Percentiles rank a stretch among this genome's conserved stretches.
phyloP scores from a whole-genome alignment of 2,329 filamentous ascomycete genomes.

The Cladophialophora bantiana region DNA sequence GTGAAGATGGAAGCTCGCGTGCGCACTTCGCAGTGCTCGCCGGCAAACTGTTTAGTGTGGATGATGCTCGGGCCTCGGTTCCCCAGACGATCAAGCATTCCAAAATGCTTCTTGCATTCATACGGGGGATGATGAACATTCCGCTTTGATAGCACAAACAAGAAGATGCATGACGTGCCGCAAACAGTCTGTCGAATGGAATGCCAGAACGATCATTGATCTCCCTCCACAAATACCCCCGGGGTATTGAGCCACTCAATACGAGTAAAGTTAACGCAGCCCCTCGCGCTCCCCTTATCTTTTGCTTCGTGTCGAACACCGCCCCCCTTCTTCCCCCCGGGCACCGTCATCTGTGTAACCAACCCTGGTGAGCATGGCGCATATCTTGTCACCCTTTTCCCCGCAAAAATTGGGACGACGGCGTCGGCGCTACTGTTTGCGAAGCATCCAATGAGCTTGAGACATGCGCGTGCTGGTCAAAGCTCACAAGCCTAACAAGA shows the following conservation, averaged over 20 bases:
- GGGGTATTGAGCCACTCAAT: too few species aligned
- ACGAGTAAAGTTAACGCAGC: too few species aligned
- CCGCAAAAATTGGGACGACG: conserved; percentile 1
- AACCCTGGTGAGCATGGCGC: not conserved
- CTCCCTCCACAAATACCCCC: not conserved
- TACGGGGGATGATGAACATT: not conserved
- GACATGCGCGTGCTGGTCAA: not conserved
- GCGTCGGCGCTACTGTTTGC: not conserved
- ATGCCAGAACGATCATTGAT: not conserved
- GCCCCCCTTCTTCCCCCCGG: not conserved
- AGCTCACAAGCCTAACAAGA: not conserved
- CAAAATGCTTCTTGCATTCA: not conserved
- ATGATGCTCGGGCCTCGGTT: conserved; percentile 9
- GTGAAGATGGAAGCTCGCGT: not conserved
- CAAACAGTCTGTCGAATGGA: not conserved
- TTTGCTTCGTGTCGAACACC: not conserved
- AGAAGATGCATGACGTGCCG: not conserved
- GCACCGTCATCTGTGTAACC: not conserved
- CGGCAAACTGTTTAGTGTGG: not conserved
- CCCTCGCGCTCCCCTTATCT: not conserved
- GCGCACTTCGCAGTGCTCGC: not conserved
- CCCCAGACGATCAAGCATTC: not conserved
- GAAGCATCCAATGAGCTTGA: not conserved
- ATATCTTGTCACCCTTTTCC: not conserved
- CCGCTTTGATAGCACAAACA: conserved; percentile 1